Percentiles rank a stretch among this genome's conserved stretches.
Conservation (phyloP, 768 basidiomycete species). For the Tylopilus balloui region DNA sequence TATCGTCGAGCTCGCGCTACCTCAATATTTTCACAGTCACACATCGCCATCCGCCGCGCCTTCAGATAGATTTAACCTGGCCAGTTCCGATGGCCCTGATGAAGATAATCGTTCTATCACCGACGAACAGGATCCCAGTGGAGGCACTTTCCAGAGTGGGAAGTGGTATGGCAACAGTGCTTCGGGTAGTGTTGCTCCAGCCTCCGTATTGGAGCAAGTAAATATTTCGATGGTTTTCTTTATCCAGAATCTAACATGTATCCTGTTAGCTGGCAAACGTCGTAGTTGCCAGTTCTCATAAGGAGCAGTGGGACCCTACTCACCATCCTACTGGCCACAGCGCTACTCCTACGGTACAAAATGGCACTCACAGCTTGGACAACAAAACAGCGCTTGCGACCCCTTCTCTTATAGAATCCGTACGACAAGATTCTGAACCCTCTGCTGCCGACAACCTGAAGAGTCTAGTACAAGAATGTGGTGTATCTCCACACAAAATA, state of each 20-base stretch:
- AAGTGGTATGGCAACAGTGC: conserved; percentile 85
- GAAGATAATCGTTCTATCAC: conserved; percentile 69
- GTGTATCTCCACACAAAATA: conserved; percentile 86
- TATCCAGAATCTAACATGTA: conserved; percentile 19
- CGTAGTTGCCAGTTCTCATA: conserved; percentile 40
- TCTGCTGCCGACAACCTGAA: conserved; percentile 79
- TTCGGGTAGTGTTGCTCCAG: conserved; percentile 77
- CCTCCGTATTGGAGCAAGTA: conserved; percentile 76
- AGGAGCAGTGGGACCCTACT: conserved; percentile 25
- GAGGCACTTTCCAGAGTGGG: conserved; percentile 76
- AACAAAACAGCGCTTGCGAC: conserved; percentile 26
- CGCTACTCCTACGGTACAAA: conserved; percentile 13
- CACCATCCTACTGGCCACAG: conserved; percentile 14
- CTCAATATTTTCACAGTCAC: conserved; percentile 58
- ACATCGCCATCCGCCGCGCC: conserved; percentile 32
- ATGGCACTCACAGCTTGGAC: conserved; percentile 25
- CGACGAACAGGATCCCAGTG: conserved; percentile 72
- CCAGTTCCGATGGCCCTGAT: conserved; percentile 49
- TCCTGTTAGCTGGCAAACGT: conserved; percentile 48
- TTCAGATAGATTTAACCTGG: conserved; percentile 38
- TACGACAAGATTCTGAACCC: conserved; percentile 39
- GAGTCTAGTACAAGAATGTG: conserved; percentile 86
- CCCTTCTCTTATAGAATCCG: conserved; percentile 38
- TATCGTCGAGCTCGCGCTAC: conserved; percentile 74
- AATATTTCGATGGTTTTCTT: conserved; percentile 24